Evolutionary conservation across 371 early-diverging fungal genomes (phyloP), one percentile per base, ranked within the genome.

Genomic region (Lichtheimia ramosa): DNA sequence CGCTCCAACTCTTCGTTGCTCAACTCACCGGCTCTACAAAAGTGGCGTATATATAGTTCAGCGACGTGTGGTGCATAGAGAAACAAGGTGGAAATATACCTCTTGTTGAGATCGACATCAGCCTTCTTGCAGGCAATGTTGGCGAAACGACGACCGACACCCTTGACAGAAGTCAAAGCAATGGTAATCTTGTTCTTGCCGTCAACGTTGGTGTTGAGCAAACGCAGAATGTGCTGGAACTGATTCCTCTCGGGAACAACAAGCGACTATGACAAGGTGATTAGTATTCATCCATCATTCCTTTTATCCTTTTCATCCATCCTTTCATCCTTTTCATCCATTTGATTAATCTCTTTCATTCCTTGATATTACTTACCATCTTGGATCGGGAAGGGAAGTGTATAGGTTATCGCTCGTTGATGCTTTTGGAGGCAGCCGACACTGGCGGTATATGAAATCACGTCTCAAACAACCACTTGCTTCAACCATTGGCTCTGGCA

Each of bases 151-250:
- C 95, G 92, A 84, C 99, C 99, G 59, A 97, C 91, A 89, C 99
- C 99, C 90, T 93, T 94, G 84, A 99, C 98, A 79, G 89, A 82
- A 63, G 97, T 98, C 76, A 99, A 78, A 74, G 99, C 97, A 86
- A 90, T 95, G 85, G 92, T 90, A 76, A 97, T 86, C 84, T 94
- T 96, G 70, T 87, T 85, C 80, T 92, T 93, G 66, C 99, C 99
- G 79, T 99, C 95, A 74, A 99, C 91, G 89, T 99, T 99, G 82
- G 99, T 99, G 92, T 99, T 99, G 79, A 96, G 93, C 59, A 99
- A 88, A 96, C 99, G 99, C 69, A 98, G 85, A 85, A 99, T 98
- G 88, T 95, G 93, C 84, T 96, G 97, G 88, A 98, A 95, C 75
- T 90, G 86, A 73, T 86, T 85, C 86, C 89, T 87, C 74, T 90